These are phyloP conservation scores for Brassica incana DNA, from an alignment of 345 rosid species.

Conservation along the genomic window DNA sequence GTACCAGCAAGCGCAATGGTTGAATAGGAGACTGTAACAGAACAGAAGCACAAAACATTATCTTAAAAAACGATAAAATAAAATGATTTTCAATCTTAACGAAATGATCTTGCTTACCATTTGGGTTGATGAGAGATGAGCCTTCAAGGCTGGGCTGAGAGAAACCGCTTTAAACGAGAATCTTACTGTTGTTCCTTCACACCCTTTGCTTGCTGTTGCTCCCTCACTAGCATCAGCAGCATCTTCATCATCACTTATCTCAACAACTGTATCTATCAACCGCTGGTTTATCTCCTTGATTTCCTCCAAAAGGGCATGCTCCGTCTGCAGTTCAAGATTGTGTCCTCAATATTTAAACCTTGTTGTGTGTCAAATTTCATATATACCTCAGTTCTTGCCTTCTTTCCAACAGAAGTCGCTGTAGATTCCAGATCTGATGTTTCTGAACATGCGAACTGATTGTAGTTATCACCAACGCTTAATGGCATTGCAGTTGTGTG, in stretches of 20 bases:
- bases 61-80: neutral
- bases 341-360: neutral
- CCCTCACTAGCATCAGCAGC: slow-evolving; percentile 49
- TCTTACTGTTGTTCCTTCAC: slow-evolving; percentile 70
- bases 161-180: slow-evolving; percentile 79
- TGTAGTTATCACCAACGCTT: slow-evolving; percentile 66
- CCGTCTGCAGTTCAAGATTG: slow-evolving; percentile 49
- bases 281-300: slow-evolving; percentile 78
- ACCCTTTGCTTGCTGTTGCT: slow-evolving; percentile 54
- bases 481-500: slow-evolving; percentile 79
- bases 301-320: slow-evolving; percentile 67
- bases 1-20: slow-evolving; percentile 74
- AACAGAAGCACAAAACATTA: slow-evolving; percentile 1
- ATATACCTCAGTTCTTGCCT: slow-evolving; percentile 72
- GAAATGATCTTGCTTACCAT: slow-evolving; percentile 45
- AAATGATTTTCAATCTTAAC: neutral
- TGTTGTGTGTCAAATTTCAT: slow-evolving; percentile 2
- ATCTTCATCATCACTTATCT: slow-evolving; percentile 66
- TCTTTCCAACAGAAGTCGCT: slow-evolving; percentile 75
- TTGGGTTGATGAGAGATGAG: slow-evolving; percentile 65
- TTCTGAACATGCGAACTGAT: slow-evolving; percentile 67
- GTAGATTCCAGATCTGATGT: slow-evolving; percentile 85
- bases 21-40: slow-evolving; percentile 68
- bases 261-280: slow-evolving; percentile 77
- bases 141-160: slow-evolving; percentile 64